A percentile compares a stretch with the other conserved stretches of the same genome.
Evolutionary conservation across 305 asterid species (phyloP).

Genomic region (Solanum hybrid): DNA sequence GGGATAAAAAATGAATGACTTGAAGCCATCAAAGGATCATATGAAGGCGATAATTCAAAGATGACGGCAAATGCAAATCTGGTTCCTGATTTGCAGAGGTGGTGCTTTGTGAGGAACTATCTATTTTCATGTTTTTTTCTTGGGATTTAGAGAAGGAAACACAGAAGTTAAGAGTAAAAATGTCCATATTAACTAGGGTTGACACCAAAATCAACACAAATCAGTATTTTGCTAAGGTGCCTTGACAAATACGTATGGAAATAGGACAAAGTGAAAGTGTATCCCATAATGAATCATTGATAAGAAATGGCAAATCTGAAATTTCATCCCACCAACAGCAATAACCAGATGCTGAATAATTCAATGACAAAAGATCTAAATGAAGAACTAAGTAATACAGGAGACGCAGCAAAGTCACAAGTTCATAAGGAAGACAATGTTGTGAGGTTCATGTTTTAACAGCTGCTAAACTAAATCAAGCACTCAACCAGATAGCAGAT

Average conservation of each 20-base stretch:
- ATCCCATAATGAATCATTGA: neutral
- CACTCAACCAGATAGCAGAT: neutral
- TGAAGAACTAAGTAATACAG: neutral
- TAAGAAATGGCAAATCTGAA: neutral
- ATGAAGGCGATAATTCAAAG: neutral
- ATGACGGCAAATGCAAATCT: neutral
- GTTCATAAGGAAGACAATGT: neutral
- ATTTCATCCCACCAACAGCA: neutral
- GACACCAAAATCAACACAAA: neutral
- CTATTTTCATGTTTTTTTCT: neutral
- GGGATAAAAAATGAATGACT: neutral
- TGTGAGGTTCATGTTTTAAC: neutral
- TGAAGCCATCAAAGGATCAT: neutral
- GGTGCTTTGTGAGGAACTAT: neutral
- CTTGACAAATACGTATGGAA: neutral
- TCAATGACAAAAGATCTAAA: neutral
- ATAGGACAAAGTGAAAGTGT: neutral
- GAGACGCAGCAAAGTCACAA: neutral
- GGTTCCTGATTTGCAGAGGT: neutral
- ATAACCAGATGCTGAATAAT: neutral
- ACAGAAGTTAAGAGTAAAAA: neutral
- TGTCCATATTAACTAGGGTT: neutral
- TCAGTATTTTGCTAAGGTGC: neutral
- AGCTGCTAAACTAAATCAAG: neutral
- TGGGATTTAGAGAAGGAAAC: neutral